Conservation (phyloP, 2,329 filamentous ascomycete species). For the Plenodomus tracheiphilus region DNA sequence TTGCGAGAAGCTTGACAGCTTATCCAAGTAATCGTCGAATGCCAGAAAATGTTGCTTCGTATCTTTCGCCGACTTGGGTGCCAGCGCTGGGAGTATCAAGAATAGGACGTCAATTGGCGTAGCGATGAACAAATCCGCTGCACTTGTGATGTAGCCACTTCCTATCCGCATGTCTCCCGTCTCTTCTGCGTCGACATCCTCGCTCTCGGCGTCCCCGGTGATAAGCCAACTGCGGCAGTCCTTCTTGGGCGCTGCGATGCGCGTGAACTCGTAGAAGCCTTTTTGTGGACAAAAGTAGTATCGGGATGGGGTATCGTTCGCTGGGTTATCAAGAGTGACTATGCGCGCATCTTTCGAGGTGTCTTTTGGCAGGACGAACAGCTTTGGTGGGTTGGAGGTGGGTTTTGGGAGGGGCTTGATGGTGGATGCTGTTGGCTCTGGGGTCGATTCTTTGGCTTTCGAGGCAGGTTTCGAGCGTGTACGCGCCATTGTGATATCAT, state of each 20-base stretch:
- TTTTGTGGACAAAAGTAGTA: constrained; percentile 63
- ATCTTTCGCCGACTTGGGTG: constrained; percentile 50
- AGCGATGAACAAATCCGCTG: constrained; percentile 77
- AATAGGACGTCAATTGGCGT: constrained; percentile 86
- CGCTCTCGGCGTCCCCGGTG: constrained; percentile 15
- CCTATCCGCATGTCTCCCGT: constrained; percentile 15
- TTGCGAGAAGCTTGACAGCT: constrained; percentile 57
- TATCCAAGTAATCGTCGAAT: constrained; percentile 73
- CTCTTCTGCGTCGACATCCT: constrained; percentile 6
- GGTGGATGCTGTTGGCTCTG: constrained; percentile 25
- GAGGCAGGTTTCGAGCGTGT: constrained; percentile 39
- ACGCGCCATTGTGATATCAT: constrained; percentile 31
- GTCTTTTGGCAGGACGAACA: constrained; percentile 61
- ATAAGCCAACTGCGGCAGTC: constrained; percentile 61
- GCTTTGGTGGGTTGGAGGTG: constrained; percentile 51
- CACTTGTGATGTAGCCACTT: constrained; percentile 63
- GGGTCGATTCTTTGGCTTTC: constrained; percentile 18
- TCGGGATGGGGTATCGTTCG: constrained; percentile 51
- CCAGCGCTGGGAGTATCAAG: constrained; percentile 74
- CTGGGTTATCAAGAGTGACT: constrained; percentile 59
- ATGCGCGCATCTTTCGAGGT: constrained; percentile 58
- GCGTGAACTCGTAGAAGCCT: constrained; percentile 65
- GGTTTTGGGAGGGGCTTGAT: constrained; percentile 40
- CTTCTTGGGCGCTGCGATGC: constrained; percentile 55
- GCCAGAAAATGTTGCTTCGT: constrained; percentile 68